A percentile compares a stretch with the other conserved stretches of the same genome.
Evolutionary conservation across 2,329 filamentous ascomycete genomes (phyloP).

Genomic region (Cercospora citrullina): DNA sequence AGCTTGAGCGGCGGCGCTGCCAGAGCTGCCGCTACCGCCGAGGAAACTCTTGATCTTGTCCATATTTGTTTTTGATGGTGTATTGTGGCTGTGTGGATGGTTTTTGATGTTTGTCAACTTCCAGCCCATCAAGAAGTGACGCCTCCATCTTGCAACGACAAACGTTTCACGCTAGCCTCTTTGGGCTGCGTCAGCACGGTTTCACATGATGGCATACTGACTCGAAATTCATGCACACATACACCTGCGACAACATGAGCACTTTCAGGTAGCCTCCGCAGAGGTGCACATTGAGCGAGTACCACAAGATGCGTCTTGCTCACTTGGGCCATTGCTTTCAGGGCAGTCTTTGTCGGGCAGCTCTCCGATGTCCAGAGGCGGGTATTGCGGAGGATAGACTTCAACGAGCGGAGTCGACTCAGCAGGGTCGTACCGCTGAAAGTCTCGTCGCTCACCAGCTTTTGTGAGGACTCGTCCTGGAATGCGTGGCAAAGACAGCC

Average conservation of each 20-base stretch:
- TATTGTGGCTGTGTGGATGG: neutral
- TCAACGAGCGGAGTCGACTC: neutral
- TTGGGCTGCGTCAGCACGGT: neutral
- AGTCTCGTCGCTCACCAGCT: too few species aligned
- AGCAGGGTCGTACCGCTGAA: neutral
- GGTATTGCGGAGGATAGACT: neutral
- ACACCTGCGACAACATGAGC: neutral
- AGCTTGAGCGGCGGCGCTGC: conserved; percentile 5
- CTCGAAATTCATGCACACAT: neutral
- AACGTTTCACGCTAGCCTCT: conserved; percentile 6
- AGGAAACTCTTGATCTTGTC: conserved; percentile 31
- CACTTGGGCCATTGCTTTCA: neutral
- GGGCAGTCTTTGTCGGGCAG: neutral
- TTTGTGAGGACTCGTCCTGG: neutral
- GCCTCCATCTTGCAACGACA: neutral
- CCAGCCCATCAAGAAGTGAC: neutral
- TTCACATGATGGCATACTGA: neutral
- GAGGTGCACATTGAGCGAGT: neutral
- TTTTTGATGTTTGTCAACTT: neutral
- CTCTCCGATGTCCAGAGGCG: neutral
- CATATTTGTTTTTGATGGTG: conserved; percentile 16
- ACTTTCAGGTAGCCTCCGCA: neutral
- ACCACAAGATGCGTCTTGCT: neutral
- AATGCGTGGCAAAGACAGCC: neutral
- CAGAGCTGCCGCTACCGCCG: conserved; percentile 22